A percentile compares a stretch with the other conserved stretches of the same genome.
Conservation (phyloP, 495 filamentous ascomycete genomes). For the Hypoxylon fragiforme region DNA sequence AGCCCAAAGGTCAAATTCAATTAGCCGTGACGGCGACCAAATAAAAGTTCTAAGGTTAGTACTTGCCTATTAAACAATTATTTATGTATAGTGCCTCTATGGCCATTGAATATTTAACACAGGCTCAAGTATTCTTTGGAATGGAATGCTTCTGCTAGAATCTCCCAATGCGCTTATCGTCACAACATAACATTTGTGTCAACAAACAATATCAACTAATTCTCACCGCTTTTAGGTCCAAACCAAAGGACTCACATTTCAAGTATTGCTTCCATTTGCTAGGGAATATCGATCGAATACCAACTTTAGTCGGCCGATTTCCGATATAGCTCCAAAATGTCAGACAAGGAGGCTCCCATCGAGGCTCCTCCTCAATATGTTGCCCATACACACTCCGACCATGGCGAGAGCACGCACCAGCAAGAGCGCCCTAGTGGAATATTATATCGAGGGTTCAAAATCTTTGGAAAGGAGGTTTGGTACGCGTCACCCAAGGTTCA, state of each 20-base stretch:
- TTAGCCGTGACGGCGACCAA: constrained; percentile 28
- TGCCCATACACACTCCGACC: constrained; percentile 5
- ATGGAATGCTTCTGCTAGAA: no score
- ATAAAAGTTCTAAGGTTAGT: constrained; percentile 8
- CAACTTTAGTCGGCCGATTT: constrained; percentile 1
- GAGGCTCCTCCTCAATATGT: constrained; percentile 5
- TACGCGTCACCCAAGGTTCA: constrained; percentile 78
- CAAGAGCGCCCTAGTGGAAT: constrained; percentile 52
- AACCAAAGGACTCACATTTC: constrained; percentile 9
- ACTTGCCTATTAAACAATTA: no score
- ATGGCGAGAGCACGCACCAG: constrained; percentile 9
- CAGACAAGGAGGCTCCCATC: constrained; percentile 10
- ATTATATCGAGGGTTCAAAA: constrained; percentile 69
- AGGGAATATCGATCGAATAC: constrained; percentile 4
- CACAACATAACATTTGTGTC: background rate
- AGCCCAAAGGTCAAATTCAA: constrained; percentile 9
- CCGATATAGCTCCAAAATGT: constrained; percentile 13
- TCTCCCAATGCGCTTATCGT: background rate
- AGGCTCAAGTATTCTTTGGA: no score
- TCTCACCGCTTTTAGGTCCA: constrained; percentile 7
- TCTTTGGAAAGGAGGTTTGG: constrained; percentile 62
- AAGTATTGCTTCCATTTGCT: constrained; percentile 12
- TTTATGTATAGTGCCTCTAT: no score
- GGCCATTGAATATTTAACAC: no score
- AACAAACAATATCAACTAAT: constrained; percentile 17